A percentile compares a stretch with the other conserved stretches of the same genome.
Evolutionary conservation across 1,284 basidiomycete genomes (phyloP).

Genomic region (Rhodofomes roseus): DNA sequence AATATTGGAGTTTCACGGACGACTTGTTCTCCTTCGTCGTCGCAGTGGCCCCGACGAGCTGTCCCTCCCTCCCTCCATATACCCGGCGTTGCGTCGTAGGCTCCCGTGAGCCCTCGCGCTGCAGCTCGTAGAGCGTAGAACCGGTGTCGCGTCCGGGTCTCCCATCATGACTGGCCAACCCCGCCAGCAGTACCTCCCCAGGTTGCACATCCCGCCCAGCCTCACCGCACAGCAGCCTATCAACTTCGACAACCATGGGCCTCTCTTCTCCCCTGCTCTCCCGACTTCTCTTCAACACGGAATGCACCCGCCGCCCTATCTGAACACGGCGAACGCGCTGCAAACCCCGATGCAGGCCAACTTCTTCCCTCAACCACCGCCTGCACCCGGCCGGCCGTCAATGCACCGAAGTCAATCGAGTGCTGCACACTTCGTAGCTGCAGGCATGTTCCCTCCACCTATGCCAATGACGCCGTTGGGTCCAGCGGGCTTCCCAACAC

Average conservation of each 20-base stretch:
- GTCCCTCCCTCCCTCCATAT: background rate
- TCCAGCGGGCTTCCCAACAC: constrained; percentile 50
- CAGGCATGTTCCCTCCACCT: constrained; percentile 52
- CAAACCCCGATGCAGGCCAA: constrained; percentile 71
- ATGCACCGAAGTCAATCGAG: constrained; percentile 52
- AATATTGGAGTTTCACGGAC: background rate
- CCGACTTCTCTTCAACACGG: constrained; percentile 56
- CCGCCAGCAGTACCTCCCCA: constrained; percentile 30
- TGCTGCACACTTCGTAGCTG: constrained; percentile 53
- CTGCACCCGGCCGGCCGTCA: constrained; percentile 48
- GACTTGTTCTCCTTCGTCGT: background rate
- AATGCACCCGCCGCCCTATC: constrained; percentile 52
- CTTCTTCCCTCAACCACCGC: constrained; percentile 50
- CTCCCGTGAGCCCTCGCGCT: background rate
- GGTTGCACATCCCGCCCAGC: constrained; percentile 32
- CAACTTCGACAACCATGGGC: constrained; percentile 26
- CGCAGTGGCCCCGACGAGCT: background rate
- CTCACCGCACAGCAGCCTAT: constrained; percentile 30
- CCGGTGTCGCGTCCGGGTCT: background rate
- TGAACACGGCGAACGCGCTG: constrained; percentile 30
- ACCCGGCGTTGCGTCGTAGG: background rate
- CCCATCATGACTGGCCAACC: constrained; percentile 21
- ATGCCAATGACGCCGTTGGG: constrained; percentile 61
- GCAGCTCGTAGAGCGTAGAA: background rate
- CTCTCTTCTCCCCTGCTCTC: constrained; percentile 62